Evolutionary conservation across 495 filamentous ascomycete species (phyloP).

Genomic region (Penicillium soppii): DNA sequence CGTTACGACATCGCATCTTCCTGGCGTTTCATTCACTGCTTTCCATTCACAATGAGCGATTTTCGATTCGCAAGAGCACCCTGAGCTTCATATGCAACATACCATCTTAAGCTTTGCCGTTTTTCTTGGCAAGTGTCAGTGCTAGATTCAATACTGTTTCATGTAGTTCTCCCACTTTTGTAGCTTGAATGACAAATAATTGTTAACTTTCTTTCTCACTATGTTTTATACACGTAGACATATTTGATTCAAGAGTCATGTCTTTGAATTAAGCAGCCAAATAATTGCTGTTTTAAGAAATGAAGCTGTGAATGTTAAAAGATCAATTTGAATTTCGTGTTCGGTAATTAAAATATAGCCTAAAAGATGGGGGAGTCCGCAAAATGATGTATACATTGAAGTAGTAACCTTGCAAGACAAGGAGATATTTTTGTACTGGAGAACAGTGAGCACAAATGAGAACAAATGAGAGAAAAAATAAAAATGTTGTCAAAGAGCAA

Average conservation of each 20-base stretch:
- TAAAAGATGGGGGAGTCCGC: background rate
- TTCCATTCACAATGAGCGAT: constrained; percentile 5
- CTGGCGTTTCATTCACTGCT: constrained; percentile 17
- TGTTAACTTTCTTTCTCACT: no score
- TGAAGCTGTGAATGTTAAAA: no score
- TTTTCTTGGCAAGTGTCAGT: background rate
- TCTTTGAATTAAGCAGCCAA: no score
- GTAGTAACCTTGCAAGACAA: constrained; percentile 6
- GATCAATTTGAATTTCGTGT: background rate
- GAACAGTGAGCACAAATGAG: background rate
- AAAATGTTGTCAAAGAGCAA: background rate
- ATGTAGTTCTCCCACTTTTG: background rate
- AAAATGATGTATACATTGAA: constrained; percentile 8
- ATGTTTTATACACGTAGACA: no score
- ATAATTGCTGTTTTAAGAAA: no score
- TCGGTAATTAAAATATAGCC: background rate
- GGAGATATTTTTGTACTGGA: background rate
- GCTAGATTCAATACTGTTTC: background rate
- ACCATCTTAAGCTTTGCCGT: background rate
- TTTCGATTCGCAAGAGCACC: constrained; percentile 1
- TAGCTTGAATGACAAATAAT: background rate
- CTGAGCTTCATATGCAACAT: background rate
- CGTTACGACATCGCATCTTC: constrained; percentile 20
- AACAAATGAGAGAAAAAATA: constrained; percentile 1
- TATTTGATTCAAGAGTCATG: no score